These are phyloP conservation scores for Cucurbita pepo DNA, from an alignment of 306 rosid species.

Conservation along the genomic window DNA sequence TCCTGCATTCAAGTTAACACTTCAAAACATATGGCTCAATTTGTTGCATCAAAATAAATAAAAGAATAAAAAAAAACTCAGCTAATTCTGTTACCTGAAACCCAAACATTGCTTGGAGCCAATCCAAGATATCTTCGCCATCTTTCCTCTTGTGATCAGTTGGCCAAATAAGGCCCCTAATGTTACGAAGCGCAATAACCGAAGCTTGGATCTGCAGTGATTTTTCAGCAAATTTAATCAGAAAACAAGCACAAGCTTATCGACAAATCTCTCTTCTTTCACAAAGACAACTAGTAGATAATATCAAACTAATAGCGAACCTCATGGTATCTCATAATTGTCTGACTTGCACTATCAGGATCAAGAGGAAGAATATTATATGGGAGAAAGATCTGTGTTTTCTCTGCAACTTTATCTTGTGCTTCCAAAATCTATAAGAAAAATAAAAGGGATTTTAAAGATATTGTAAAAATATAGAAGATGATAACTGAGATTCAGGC, in stretches of 20 bases:
- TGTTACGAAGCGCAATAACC: slow-evolving; percentile 83
- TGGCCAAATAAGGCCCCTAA: slow-evolving; percentile 90
- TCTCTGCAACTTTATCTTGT: slow-evolving; percentile 89
- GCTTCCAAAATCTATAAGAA: slow-evolving; percentile 67
- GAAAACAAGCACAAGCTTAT: background rate
- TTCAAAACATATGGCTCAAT: background rate
- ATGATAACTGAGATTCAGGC: background rate
- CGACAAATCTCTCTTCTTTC: no score
- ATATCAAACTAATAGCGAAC: slow-evolving; percentile 18
- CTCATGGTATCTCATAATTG: slow-evolving; percentile 93
- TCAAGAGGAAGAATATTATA: slow-evolving; percentile 97
- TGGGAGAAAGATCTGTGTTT: slow-evolving; percentile 81
- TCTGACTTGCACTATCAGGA: slow-evolving; percentile 92
- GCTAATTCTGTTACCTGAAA: slow-evolving; percentile 53
- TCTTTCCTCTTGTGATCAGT: slow-evolving; percentile 68
- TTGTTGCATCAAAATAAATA: background rate
- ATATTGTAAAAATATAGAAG: background rate
- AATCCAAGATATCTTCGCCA: slow-evolving; percentile 89
- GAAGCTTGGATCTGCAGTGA: slow-evolving; percentile 74
- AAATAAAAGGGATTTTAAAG: background rate
- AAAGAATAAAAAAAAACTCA: background rate
- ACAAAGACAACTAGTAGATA: background rate
- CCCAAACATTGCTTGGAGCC: slow-evolving; percentile 95
- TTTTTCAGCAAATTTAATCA: background rate
- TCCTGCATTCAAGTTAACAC: slow-evolving; percentile 31